These are phyloP conservation scores for Cercospora sp. DNA, from an alignment of 2,329 filamentous ascomycete genomes.

Conservation along the genomic window DNA sequence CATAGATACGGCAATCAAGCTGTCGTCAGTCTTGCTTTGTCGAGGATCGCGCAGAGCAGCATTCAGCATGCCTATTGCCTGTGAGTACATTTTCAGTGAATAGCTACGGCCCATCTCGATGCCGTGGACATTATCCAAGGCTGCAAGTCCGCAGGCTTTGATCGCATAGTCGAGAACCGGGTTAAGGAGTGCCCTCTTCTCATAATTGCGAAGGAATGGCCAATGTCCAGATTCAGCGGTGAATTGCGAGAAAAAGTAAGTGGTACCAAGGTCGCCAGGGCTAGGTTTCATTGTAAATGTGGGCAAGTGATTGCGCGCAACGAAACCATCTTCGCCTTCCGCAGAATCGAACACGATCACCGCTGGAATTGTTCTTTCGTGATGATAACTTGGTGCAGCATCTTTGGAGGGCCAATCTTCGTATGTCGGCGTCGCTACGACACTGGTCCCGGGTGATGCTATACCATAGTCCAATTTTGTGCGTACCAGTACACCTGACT, in stretches of 20 bases:
- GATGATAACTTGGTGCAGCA: constrained; percentile 31
- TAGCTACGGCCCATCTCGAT: constrained; percentile 30
- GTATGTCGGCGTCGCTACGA: constrained; percentile 17
- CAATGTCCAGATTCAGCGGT: constrained; percentile 33
- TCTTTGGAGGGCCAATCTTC: constrained; percentile 33
- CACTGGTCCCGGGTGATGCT: constrained; percentile 4
- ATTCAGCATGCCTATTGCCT: constrained; percentile 40
- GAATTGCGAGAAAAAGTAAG: constrained; percentile 38
- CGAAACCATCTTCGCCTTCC: background rate
- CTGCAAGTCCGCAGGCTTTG: constrained; percentile 37
- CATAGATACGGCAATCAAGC: constrained; percentile 40
- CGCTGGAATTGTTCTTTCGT: background rate
- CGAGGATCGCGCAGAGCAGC: constrained; percentile 36
- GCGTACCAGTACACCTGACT: background rate
- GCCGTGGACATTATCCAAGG: constrained; percentile 34
- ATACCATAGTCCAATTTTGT: constrained; percentile 16
- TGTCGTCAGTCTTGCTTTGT: constrained; percentile 36
- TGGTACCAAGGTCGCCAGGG: constrained; percentile 34
- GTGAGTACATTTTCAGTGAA: constrained; percentile 32
- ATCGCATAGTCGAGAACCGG: constrained; percentile 35
- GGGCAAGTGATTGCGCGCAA: background rate
- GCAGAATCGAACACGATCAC: constrained; percentile 2
- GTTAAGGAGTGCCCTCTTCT: constrained; percentile 23
- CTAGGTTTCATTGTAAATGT: constrained; percentile 22
- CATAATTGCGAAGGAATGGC: constrained; percentile 31